Evolutionary conservation across 148 eudicot species (phyloP).

Genomic region (Camellia lanceoleosa): DNA sequence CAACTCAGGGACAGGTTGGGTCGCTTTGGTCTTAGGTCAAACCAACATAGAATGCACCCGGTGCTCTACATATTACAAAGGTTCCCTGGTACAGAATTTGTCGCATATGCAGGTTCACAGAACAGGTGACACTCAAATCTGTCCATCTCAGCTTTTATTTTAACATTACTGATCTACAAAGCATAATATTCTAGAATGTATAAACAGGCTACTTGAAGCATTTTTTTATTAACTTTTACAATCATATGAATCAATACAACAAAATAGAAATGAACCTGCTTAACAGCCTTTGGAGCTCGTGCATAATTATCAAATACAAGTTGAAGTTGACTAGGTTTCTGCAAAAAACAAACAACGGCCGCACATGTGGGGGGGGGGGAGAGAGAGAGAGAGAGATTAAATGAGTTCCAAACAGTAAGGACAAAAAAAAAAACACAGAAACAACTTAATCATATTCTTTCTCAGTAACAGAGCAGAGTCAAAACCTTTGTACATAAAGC

Average conservation of each 20-base stretch:
- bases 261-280: slow-evolving; percentile 59
- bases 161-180: not conserved
- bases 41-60: not conserved
- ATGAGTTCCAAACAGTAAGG: not conserved
- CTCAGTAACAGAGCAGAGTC: slow-evolving; percentile 5
- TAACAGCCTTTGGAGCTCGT: slow-evolving; percentile 68
- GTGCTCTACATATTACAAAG: not conserved
- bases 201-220: not conserved
- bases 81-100: not conserved
- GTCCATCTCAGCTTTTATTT: not conserved
- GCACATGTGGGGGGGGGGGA: not conserved
- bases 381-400: not conserved
- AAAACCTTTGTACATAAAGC: slow-evolving; percentile 84
- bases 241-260: not conserved
- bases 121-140: not conserved
- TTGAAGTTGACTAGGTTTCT: slow-evolving; percentile 86
- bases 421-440: not conserved
- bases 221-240: slow-evolving; percentile 3
- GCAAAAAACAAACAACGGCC: slow-evolving; percentile 17
- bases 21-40: not conserved
- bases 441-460: slow-evolving; percentile 3
- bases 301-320: slow-evolving; percentile 75
- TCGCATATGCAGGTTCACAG: not conserved
- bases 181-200: not conserved
- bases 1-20: not conserved